A percentile compares a stretch with the other conserved stretches of the same genome.
Evolutionary conservation across 176 grass and related monocot genomes (phyloP).

Genomic region (Oryza rufipogon): DNA sequence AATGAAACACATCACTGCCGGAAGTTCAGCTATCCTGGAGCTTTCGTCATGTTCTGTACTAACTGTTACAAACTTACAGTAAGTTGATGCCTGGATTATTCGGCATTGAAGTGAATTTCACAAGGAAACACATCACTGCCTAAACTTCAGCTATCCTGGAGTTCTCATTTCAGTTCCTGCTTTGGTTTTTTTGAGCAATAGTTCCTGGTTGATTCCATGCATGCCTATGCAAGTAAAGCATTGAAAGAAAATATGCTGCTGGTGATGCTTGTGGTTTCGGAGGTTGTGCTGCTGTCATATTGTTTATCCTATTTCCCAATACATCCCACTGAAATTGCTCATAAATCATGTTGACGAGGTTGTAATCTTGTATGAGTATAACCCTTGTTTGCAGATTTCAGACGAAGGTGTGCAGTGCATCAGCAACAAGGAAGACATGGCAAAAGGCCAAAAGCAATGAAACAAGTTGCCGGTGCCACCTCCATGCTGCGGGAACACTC

Average conservation of each 20-base stretch:
- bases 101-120: not conserved
- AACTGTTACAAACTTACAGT: not conserved
- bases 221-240: not conserved
- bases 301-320: not conserved
- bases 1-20: constrained; percentile 5
- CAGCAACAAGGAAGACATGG: not conserved
- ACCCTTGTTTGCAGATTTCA: constrained; percentile 5
- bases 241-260: not conserved
- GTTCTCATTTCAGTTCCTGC: not conserved
- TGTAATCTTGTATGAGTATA: not conserved
- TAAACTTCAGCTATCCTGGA: not conserved
- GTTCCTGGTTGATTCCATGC: not conserved
- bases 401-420: not conserved
- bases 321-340: not conserved
- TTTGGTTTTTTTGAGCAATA: not conserved
- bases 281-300: not conserved
- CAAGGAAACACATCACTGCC: not conserved
- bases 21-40: not conserved
- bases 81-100: constrained; percentile 24
- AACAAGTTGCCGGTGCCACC: not conserved
- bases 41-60: constrained; percentile 17
- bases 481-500: too few relatives aligned
- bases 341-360: not conserved
- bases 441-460: not conserved
- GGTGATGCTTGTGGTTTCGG: not conserved